Conservation (phyloP, 2,329 filamentous ascomycete species). For the Trichophyton simii region DNA sequence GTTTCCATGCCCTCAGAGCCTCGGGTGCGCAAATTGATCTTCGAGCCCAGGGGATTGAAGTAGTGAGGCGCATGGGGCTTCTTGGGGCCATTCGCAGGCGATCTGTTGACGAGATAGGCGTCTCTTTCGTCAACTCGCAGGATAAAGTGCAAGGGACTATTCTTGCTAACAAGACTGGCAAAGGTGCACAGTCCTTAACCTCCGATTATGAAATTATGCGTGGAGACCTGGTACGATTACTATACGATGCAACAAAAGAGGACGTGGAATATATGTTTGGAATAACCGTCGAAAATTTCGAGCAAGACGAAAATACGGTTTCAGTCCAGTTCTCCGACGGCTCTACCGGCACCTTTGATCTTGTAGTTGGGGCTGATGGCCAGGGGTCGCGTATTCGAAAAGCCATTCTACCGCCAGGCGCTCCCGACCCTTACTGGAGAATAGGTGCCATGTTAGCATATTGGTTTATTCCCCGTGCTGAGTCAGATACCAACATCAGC, state of each 20-base stretch:
- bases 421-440: conserved; percentile 11
- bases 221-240: conserved; percentile 22
- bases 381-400: conserved; percentile 39
- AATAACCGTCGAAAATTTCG: conserved; percentile 28
- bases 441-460: conserved; percentile 19
- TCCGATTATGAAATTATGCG: conserved; percentile 30
- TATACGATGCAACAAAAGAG: conserved; percentile 27
- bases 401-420: conserved; percentile 24
- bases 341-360: conserved; percentile 34
- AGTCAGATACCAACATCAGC: conserved; percentile 13
- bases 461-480: conserved; percentile 18
- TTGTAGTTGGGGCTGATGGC: conserved; percentile 47
- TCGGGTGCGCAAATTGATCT: conserved; percentile 26
- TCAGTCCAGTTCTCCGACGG: conserved; percentile 35
- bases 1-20: conserved; percentile 22
- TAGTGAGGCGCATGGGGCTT: conserved; percentile 26
- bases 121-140: conserved; percentile 19
- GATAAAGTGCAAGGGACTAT: conserved; percentile 21
- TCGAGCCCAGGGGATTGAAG: conserved; percentile 22
- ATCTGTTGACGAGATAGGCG: conserved; percentile 18
- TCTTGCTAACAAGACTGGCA: conserved; percentile 19
- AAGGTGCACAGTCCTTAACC: conserved; percentile 23
- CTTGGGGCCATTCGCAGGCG: conserved; percentile 21
- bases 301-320: conserved; percentile 23
- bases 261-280: conserved; percentile 30